Evolutionary conservation across 2,329 filamentous ascomycete species (phyloP).

Genomic region (Plenodomus biglobosus): DNA sequence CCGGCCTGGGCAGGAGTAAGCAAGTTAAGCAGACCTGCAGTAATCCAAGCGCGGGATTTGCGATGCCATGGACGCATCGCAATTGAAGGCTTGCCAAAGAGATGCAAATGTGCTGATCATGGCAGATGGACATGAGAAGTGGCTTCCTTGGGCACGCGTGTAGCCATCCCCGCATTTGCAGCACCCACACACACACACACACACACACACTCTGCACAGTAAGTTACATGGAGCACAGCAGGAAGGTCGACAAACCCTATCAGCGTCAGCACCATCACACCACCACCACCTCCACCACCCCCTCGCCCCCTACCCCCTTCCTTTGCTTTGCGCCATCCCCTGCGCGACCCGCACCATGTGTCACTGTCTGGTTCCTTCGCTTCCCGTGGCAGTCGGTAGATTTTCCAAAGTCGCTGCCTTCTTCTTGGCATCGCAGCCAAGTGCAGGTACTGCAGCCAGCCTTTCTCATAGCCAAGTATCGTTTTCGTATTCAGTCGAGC

Average conservation of each 20-base stretch:
- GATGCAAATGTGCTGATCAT: neutral
- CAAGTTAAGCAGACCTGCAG: constrained; percentile 4
- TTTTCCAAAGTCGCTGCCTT: neutral
- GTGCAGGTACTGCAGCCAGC: constrained; percentile 2
- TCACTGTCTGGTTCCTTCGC: constrained; percentile 4
- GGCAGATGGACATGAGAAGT: too few relatives aligned
- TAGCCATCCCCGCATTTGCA: too few relatives aligned
- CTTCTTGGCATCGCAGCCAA: constrained; percentile 13
- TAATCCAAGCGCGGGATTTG: too few relatives aligned
- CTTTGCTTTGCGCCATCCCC: constrained; percentile 4
- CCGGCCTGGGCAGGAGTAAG: constrained; percentile 11
- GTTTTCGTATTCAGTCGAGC: constrained; percentile 16
- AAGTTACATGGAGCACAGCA: too few relatives aligned
- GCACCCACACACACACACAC: too few relatives aligned
- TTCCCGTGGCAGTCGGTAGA: constrained; percentile 5
- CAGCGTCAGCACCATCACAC: neutral
- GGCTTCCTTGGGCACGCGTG: too few relatives aligned
- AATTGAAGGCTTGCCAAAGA: neutral
- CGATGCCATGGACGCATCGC: neutral
- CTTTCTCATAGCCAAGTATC: constrained; percentile 16
- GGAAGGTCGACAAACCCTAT: too few relatives aligned
- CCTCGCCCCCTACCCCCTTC: too few relatives aligned
- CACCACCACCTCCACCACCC: neutral
- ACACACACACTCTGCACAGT: too few relatives aligned
- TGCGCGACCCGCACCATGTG: constrained; percentile 4